Evolutionary conservation across 1,284 basidiomycete species (phyloP).

Genomic region (Trametes polyzona): DNA sequence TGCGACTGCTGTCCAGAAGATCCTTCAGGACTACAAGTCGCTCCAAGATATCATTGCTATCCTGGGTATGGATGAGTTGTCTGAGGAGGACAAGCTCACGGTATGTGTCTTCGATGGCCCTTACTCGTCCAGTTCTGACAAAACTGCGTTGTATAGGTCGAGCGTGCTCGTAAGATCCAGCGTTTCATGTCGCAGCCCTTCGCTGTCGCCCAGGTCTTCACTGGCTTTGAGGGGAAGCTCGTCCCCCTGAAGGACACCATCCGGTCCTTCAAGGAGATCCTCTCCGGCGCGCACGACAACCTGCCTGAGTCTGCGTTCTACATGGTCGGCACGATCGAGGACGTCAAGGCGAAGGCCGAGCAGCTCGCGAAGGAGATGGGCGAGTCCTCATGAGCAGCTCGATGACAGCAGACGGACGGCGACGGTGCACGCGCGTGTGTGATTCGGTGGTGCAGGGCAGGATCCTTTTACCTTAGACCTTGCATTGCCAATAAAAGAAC

Average conservation of each 20-base stretch:
- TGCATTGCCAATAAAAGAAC: conserved; percentile 30
- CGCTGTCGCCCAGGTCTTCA: conserved; percentile 99
- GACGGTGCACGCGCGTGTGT: conserved; percentile 18
- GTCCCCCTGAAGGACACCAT: conserved; percentile 93
- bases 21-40: conserved; percentile 99
- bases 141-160: conserved; percentile 53
- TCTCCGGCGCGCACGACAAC: conserved; percentile 85
- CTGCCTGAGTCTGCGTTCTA: conserved; percentile 96
- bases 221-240: conserved; percentile 96
- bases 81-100: conserved; percentile 98
- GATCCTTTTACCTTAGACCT: conserved; percentile 28
- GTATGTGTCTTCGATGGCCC: conserved; percentile 50
- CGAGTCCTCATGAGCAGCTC: conserved; percentile 45
- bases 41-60: conserved; percentile 97
- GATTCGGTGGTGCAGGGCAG: conserved; percentile 27
- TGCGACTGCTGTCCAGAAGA: conserved; percentile 96
- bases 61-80: conserved; percentile 99
- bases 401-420: conserved; percentile 5
- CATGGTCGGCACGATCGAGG: conserved; percentile 93
- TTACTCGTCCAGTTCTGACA: background rate
- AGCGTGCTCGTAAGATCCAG: conserved; percentile 90
- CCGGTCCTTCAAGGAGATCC: conserved; percentile 95
- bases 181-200: conserved; percentile 99
- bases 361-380: conserved; percentile 93
- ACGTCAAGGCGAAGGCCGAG: conserved; percentile 96